Conservation (phyloP, 495 filamentous ascomycete genomes). For the Elasticomyces elasticus region DNA sequence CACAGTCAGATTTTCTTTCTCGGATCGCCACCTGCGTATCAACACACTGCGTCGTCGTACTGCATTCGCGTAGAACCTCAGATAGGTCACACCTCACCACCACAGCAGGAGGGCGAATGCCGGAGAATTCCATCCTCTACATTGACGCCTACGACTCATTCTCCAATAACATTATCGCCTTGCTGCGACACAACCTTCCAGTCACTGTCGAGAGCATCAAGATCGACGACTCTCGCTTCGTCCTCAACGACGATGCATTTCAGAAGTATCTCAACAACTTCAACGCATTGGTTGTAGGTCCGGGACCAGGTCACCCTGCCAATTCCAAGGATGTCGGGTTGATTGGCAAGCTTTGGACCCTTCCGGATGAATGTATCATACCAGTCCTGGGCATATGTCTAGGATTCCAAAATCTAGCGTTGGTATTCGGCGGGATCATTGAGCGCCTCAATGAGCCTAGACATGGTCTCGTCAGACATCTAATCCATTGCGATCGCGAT, state of each 20-base stretch:
- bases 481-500: conserved; percentile 42
- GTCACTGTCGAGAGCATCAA: conserved; percentile 60
- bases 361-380: conserved; percentile 46
- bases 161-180: conserved; percentile 79
- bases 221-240: conserved; percentile 21
- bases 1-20: too few species aligned
- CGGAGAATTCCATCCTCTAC: conserved; percentile 48
- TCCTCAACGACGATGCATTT: conserved; percentile 14
- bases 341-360: conserved; percentile 65
- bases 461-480: conserved; percentile 66
- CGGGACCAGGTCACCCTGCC: conserved; percentile 53
- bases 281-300: conserved; percentile 69
- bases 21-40: too few species aligned
- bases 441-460: conserved; percentile 54
- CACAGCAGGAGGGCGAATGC: background rate
- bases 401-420: conserved; percentile 76
- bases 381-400: conserved; percentile 86
- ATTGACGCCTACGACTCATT: conserved; percentile 95
- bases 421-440: conserved; percentile 55
- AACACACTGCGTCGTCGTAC: too few species aligned
- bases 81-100: too few species aligned
- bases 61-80: too few species aligned
- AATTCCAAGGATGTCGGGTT: conserved; percentile 66
- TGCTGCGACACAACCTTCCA: conserved; percentile 54
- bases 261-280: conserved; percentile 47